Percentiles rank a stretch among this genome's conserved stretches.
Evolutionary conservation across 2,329 filamentous ascomycete genomes (phyloP).

Genomic region (Gyromitra esculenta): DNA sequence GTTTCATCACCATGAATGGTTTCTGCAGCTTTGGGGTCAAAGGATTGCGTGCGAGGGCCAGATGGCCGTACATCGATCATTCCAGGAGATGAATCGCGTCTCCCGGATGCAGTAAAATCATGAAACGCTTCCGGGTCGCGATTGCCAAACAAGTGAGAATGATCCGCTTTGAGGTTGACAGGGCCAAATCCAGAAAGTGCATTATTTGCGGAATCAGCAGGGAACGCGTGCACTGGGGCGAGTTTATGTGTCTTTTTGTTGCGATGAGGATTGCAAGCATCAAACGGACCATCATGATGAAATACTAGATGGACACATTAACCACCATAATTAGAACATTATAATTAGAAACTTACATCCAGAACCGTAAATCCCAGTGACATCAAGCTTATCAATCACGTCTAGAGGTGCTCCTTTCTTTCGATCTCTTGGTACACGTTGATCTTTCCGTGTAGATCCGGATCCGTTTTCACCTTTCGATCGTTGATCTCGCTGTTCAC

Average conservation of each 20-base stretch:
- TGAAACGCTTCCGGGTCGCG: conserved; percentile 84
- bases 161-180: conserved; percentile 80
- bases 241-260: conserved; percentile 84
- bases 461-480: conserved; percentile 47
- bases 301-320: conserved; percentile 72
- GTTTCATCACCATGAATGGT: conserved; percentile 85
- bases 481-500: conserved; percentile 59
- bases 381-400: conserved; percentile 95
- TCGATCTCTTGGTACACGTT: conserved; percentile 59
- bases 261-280: conserved; percentile 92
- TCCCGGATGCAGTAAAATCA: conserved; percentile 73
- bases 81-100: conserved; percentile 57
- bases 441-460: conserved; percentile 38
- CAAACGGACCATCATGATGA: conserved; percentile 96
- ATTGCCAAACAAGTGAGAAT: conserved; percentile 83
- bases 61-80: conserved; percentile 52
- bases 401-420: conserved; percentile 69
- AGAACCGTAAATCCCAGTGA: conserved; percentile 92
- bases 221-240: conserved; percentile 96
- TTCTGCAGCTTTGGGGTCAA: conserved; percentile 76
- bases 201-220: conserved; percentile 91
- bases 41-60: conserved; percentile 61
- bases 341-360: conserved; percentile 72
- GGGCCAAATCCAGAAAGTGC: conserved; percentile 87
- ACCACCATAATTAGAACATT: conserved; percentile 10